Percentiles rank a stretch among this genome's conserved stretches.
Conservation (phyloP, 164 flowering plant genomes). For the Vitis labrusca region DNA sequence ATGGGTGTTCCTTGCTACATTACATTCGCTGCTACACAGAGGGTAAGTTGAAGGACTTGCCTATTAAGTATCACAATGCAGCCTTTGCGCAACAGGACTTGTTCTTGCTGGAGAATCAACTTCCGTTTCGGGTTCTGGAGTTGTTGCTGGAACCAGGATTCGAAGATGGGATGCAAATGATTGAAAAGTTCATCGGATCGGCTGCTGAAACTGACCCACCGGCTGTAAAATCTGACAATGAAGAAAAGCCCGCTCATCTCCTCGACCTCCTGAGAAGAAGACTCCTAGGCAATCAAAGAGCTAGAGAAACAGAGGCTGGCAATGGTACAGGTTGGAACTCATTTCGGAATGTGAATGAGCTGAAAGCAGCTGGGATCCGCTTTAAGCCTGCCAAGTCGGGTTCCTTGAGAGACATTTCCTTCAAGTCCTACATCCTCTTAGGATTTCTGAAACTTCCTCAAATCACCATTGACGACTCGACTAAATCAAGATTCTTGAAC, state of each 20-base stretch:
- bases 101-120: slow-evolving; percentile 18
- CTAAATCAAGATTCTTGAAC: too few relatives aligned
- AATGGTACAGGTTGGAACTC: background rate
- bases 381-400: too few relatives aligned
- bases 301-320: slow-evolving; percentile 4
- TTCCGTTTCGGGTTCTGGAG: slow-evolving; percentile 9
- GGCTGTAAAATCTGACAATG: too few relatives aligned
- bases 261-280: too few relatives aligned
- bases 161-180: background rate
- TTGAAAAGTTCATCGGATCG: background rate
- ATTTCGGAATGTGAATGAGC: too few relatives aligned
- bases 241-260: background rate
- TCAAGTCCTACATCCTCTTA: too few relatives aligned
- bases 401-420: too few relatives aligned
- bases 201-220: too few relatives aligned
- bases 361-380: too few relatives aligned
- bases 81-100: slow-evolving; percentile 2
- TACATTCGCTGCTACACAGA: background rate
- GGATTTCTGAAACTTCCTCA: too few relatives aligned
- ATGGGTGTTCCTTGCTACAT: background rate
- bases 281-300: too few relatives aligned
- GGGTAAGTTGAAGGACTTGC: background rate
- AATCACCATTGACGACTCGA: too few relatives aligned
- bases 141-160: background rate
- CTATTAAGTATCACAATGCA: background rate